These are phyloP conservation scores for Fusarium sp. DNA, from an alignment of 2,329 filamentous ascomycete genomes.

Conservation along the genomic window DNA sequence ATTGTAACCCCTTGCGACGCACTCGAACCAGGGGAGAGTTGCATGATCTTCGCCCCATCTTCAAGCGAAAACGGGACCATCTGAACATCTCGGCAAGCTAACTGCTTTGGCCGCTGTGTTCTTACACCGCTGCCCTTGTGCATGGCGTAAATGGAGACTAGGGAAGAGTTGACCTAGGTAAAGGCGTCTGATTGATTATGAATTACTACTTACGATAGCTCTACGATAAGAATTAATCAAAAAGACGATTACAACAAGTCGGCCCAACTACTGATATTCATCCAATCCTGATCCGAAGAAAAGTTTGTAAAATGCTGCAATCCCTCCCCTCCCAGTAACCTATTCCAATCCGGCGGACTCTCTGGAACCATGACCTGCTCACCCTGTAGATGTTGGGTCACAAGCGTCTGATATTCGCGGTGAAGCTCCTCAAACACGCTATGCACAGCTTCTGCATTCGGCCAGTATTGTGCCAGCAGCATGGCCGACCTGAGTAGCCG, in stretches of 20 bases:
- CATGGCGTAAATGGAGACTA: not conserved
- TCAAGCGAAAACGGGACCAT: not conserved
- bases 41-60: not conserved
- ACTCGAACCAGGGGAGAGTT: not conserved
- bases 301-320: slow-evolving; percentile 28
- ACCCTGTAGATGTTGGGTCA: slow-evolving; percentile 36
- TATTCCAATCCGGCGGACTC: slow-evolving; percentile 39
- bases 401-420: slow-evolving; percentile 36
- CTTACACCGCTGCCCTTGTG: not conserved
- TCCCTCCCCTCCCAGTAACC: slow-evolving; percentile 33
- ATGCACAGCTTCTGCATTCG: slow-evolving; percentile 40
- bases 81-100: not conserved
- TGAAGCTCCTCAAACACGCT: slow-evolving; percentile 42
- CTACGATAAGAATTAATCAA: not conserved
- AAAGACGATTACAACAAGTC: slow-evolving; percentile 16
- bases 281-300: slow-evolving; percentile 38
- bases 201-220: not conserved
- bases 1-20: not conserved
- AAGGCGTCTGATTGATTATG: not conserved
- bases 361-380: slow-evolving; percentile 40
- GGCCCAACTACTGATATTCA: slow-evolving; percentile 41
- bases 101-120: not conserved
- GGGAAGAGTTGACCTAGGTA: not conserved
- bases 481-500: slow-evolving; percentile 27
- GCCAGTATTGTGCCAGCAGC: slow-evolving; percentile 34